These are phyloP conservation scores for Luffa aegyptiaca DNA, from an alignment of 306 rosid genomes.

Conservation along the genomic window DNA sequence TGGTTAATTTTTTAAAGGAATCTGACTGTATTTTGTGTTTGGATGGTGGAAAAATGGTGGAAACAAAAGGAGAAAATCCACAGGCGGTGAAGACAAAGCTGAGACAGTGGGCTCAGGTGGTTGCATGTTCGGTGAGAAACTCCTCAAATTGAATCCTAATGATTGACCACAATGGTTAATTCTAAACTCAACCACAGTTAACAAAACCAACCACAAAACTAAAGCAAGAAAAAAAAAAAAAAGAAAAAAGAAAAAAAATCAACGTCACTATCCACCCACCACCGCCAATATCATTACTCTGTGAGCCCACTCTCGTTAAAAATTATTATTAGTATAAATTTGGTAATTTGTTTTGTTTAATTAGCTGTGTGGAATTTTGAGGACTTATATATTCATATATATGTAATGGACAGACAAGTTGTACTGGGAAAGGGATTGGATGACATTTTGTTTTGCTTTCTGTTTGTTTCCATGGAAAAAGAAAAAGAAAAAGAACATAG, in stretches of 20 bases:
- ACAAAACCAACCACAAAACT: not conserved
- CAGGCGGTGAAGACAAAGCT: slow-evolving; percentile 53
- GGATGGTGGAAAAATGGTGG: not conserved
- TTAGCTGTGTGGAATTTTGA: not conserved
- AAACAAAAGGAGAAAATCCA: slow-evolving; percentile 31
- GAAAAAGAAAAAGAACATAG: not conserved
- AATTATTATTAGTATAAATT: not conserved
- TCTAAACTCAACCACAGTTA: not conserved
- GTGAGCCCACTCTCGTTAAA: not conserved
- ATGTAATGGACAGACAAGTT: not conserved
- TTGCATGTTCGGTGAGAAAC: slow-evolving; percentile 47
- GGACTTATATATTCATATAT: not conserved
- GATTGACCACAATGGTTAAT: not conserved
- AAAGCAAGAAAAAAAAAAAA: too few relatives aligned
- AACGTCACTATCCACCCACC: not conserved
- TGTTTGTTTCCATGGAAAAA: not conserved
- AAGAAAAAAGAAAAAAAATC: not conserved
- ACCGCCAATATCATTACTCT: not conserved
- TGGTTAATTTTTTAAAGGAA: not conserved
- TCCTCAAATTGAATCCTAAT: slow-evolving; percentile 12
- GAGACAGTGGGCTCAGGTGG: slow-evolving; percentile 73
- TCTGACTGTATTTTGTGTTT: slow-evolving; percentile 1
- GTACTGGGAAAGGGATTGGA: not conserved
- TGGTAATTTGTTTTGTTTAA: not conserved
- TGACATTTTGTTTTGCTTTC: not conserved